Evolutionary conservation across 139 green algal species (phyloP).

Genomic region (Parachlorella kessleri): DNA sequence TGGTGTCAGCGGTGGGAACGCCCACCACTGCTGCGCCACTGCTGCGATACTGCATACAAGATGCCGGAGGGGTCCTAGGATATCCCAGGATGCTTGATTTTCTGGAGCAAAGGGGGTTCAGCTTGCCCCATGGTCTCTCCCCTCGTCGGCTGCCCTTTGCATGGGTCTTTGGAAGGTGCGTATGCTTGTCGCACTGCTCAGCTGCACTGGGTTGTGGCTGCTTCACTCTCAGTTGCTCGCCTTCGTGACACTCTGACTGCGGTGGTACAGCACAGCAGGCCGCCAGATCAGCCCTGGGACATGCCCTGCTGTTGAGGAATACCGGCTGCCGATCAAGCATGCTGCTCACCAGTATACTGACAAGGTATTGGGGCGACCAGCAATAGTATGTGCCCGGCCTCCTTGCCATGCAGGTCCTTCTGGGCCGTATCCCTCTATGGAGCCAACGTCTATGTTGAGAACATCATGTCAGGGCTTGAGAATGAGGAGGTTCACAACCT

Average conservation of each 20-base stretch:
- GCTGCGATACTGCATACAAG: conserved; percentile 28
- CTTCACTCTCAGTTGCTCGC: too few relatives aligned
- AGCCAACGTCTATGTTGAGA: conserved; percentile 36
- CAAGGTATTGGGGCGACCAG: too few relatives aligned
- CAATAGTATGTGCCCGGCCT: too few relatives aligned
- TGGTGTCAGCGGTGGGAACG: conserved; percentile 5
- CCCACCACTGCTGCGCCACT: conserved; percentile 14
- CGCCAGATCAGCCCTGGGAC: too few relatives aligned
- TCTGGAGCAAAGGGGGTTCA: conserved; percentile 12
- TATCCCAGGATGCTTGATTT: conserved; percentile 21
- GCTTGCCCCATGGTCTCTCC: not conserved
- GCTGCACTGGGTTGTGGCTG: too few relatives aligned
- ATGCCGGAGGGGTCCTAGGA: conserved; percentile 12
- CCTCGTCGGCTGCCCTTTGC: conserved; percentile 20
- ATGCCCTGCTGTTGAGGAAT: too few relatives aligned
- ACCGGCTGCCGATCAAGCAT: too few relatives aligned
- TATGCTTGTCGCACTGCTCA: too few relatives aligned
- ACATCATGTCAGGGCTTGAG: conserved; percentile 30
- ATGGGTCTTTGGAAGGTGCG: conserved; percentile 30
- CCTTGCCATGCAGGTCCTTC: conserved; percentile 4
- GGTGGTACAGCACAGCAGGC: too few relatives aligned
- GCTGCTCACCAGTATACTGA: too few relatives aligned
- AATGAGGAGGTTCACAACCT: conserved; percentile 7
- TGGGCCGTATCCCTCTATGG: conserved; percentile 32
- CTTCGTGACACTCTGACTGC: too few relatives aligned